phyloP scores from a whole-genome alignment of 2,329 filamentous ascomycete genomes.

The Madurella mycetomatis region DNA sequence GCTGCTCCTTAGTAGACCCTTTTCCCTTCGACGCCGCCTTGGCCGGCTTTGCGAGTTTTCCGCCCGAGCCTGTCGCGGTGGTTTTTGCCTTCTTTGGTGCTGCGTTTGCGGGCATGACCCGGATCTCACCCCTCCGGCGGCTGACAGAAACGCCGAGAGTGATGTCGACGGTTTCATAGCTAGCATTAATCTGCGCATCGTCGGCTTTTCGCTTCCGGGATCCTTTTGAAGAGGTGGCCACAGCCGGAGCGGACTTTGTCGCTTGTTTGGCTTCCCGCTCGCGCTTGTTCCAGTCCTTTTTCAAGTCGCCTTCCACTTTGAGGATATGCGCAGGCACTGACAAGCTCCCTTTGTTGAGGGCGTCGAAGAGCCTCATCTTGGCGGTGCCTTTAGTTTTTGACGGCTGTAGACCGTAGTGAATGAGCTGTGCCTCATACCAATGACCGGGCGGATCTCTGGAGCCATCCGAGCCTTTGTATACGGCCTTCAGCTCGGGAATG shows the following conservation, averaged over 20 bases:
- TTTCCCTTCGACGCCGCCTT: no score
- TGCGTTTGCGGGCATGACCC: constrained; percentile 2
- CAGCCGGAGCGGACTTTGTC: constrained; percentile 4
- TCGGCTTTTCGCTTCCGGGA: constrained; percentile 27
- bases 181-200: constrained; percentile 22
- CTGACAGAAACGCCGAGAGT: constrained; percentile 16
- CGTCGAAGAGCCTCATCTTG: constrained; percentile 55
- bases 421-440: constrained; percentile 59
- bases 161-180: constrained; percentile 11
- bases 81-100: constrained; percentile 17
- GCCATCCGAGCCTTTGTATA: constrained; percentile 38
- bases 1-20: background rate
- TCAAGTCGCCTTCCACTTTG: constrained; percentile 50
- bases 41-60: no score
- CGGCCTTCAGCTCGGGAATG: constrained; percentile 39
- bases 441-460: constrained; percentile 51
- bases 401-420: constrained; percentile 56
- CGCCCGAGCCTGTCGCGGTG: background rate
- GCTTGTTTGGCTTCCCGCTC: constrained; percentile 43
- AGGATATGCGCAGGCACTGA: constrained; percentile 45
- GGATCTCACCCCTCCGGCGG: constrained; percentile 12
- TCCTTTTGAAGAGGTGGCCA: background rate
- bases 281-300: constrained; percentile 52
- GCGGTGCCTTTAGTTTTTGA: constrained; percentile 56
- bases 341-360: constrained; percentile 45